Base-by-base conservation (phyloP, 2,329 filamentous ascomycete species). In the Xylariaceae sp. region DNA sequence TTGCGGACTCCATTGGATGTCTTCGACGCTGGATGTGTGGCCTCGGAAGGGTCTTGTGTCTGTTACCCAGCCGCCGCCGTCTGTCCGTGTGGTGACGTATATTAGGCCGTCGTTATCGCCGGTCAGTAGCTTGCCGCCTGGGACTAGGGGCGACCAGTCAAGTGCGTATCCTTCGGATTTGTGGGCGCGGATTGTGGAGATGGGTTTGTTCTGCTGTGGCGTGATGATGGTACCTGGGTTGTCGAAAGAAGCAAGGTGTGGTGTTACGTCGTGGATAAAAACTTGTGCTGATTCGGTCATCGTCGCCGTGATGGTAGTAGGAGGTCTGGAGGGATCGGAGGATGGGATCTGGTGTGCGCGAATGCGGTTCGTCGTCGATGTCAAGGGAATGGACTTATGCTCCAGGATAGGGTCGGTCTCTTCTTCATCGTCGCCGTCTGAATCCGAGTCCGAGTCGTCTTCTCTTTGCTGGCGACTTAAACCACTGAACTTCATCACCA, bases 401-500 rank as follows among this genome's bases (percentile, higher is more conserved):
- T 99, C 94, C 47, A 99, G 83, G 57, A 99, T 94, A 2, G 94
- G 91, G 60, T 99, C 92, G 56, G 87, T 62, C 33, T 81, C 78
- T 59, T 95, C 90, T 54, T 88, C 86, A 55, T 90, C 87, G 42
- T 88, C 87, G 43, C 89, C 82, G 30, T 83, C 82, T 43, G 81
- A 80, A 27, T 83, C 82, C 42, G 82, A 80, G 15, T 80, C 81
- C 33, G 86, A 83, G 14, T 87, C 85, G 41, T 86, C 80, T 2
- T 79, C 81, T 52, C 81, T 79, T 63, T 95, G 88, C 85, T 94
- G 96, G 66, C 85, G 86, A 66, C 89, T 89, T 55, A 99, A 75
- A 14, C 91, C 89, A 65, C 90, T 96, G 67, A 99, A 85, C 74
- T 97, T 97, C 82, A 96, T 89, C 36, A 97, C 85, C 83, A 97